Percentiles rank a stretch among this genome's conserved stretches.
phyloP scores from a whole-genome alignment of 2,329 filamentous ascomycete species.

The Colletotrichum falcatum region DNA sequence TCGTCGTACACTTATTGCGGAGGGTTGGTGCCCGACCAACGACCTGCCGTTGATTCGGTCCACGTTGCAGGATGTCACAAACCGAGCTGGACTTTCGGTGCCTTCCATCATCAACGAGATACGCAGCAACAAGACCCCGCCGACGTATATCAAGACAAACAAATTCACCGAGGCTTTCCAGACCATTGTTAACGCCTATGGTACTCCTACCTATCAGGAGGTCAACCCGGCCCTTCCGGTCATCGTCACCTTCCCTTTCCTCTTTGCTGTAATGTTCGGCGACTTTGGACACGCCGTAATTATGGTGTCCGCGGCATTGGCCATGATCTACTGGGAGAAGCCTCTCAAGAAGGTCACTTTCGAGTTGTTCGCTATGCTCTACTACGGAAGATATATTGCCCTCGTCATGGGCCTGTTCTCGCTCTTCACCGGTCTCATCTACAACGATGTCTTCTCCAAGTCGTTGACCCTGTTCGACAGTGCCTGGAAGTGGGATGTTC shows the following conservation, averaged over 20 bases:
- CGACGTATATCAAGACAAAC: constrained; percentile 97
- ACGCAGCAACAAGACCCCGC: constrained; percentile 95
- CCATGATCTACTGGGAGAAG: constrained; percentile 98
- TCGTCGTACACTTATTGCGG: constrained; percentile 94
- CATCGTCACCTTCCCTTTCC: constrained; percentile 98
- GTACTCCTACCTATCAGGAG: constrained; percentile 96
- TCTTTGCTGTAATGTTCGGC: constrained; percentile 99
- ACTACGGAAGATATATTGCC: constrained; percentile 98
- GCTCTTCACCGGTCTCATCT: constrained; percentile 95
- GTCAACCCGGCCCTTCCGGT: constrained; percentile 96
- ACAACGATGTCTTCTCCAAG: constrained; percentile 97
- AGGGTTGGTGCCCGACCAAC: constrained; percentile 97
- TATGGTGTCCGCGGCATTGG: constrained; percentile 84
- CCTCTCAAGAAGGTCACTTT: constrained; percentile 91
- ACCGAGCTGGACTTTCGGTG: constrained; percentile 93
- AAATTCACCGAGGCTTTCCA: constrained; percentile 99
- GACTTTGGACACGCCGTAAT: constrained; percentile 94
- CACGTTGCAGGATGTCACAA: constrained; percentile 95
- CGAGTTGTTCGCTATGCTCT: constrained; percentile 97
- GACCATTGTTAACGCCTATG: constrained; percentile 98
- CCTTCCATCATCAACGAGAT: constrained; percentile 99
- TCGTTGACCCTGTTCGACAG: constrained; percentile 89
- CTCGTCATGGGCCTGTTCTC: constrained; percentile 98
- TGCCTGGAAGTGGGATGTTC: constrained; percentile 85
- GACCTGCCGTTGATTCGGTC: constrained; percentile 90